Base-by-base conservation (phyloP, 306 rosid genomes). In the Calophaca sinica region DNA sequence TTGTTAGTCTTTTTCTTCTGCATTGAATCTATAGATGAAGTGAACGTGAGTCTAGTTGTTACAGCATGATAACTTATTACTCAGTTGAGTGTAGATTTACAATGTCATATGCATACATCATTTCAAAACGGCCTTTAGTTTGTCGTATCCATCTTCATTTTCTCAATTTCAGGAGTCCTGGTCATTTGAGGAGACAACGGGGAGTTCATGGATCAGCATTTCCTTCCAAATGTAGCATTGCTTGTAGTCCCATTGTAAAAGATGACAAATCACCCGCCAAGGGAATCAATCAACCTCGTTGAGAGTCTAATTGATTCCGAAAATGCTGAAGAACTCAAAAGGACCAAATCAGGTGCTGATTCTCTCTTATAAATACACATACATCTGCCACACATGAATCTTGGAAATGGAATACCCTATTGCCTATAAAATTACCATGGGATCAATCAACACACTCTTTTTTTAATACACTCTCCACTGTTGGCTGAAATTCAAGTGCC, bases 341-440 rank as follows among this genome's bases (percentile, higher is more conserved):
- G 76, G 57, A 83, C 88, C 29, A 91, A 81, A 82, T 67, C 82
- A 80, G 92, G 96, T 89, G 70, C 57, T 14, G 31, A 50, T 65
- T 68, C n/a, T 67, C 26, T 68, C 73, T 53, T 53, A 42, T 65
- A 7, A 64, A 5, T 2, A 63, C 39, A 15, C 57, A 57, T 49
- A 7, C 14, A 7, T 49, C 11, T 45, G 26, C 50, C 36, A 44
- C 26, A 42, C 55, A 36, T 79, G 20, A 73, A 73, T 66, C 29
- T 29, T 73, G 39, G 63, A 20, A 20, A 20, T 1, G 26, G 26
- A 72, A 35, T 55, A 53, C 8, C 2, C 26, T 39, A 62, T 62
- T 62, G 50, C 33, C 60, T 41, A 29, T 32, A 68, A 41, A 41
- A 62, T 62, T 51, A 54, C 9, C 12, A 61, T 2, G 28, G 13